Conservation (phyloP, 176 grass and related monocot species). For the Hsuehochloa calcarea region DNA sequence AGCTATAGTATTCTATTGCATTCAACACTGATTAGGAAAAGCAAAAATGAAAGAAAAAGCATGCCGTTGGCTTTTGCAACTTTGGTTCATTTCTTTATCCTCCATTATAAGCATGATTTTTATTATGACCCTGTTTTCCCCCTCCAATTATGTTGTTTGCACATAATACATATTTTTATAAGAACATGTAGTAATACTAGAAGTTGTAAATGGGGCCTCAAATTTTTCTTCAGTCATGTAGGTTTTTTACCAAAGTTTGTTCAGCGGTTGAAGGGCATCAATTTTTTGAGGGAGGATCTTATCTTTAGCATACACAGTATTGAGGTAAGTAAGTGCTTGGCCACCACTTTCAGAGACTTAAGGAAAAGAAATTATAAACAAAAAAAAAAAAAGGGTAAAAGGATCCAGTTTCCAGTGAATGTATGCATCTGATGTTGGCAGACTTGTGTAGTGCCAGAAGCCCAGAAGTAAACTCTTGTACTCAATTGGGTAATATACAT, state of each 20-base stretch:
- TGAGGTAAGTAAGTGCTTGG: conserved; percentile 74
- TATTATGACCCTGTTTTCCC: neutral
- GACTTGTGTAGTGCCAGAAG: neutral
- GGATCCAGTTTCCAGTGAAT: neutral
- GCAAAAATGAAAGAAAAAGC: neutral
- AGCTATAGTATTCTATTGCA: neutral
- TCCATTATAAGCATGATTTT: neutral
- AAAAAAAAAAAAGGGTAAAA: neutral
- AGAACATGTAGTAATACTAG: neutral
- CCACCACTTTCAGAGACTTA: neutral
- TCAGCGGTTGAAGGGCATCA: conserved; percentile 74
- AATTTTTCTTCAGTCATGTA: conserved; percentile 55
- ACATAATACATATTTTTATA: neutral
- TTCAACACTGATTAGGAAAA: neutral
- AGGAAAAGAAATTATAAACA: neutral
- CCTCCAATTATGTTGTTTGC: neutral
- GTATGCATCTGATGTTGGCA: neutral
- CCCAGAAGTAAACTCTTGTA: neutral
- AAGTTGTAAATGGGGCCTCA: neutral
- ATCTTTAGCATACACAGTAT: conserved; percentile 88
- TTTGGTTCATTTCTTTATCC: neutral
- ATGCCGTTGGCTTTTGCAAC: neutral
- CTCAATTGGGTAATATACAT: neutral
- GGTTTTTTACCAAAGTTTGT: conserved; percentile 83
- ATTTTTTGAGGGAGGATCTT: conserved; percentile 95